A percentile compares a stretch with the other conserved stretches of the same genome.
phyloP scores from a whole-genome alignment of 352 stramenopile genomes.

The Globisporangium carolinianum region DNA sequence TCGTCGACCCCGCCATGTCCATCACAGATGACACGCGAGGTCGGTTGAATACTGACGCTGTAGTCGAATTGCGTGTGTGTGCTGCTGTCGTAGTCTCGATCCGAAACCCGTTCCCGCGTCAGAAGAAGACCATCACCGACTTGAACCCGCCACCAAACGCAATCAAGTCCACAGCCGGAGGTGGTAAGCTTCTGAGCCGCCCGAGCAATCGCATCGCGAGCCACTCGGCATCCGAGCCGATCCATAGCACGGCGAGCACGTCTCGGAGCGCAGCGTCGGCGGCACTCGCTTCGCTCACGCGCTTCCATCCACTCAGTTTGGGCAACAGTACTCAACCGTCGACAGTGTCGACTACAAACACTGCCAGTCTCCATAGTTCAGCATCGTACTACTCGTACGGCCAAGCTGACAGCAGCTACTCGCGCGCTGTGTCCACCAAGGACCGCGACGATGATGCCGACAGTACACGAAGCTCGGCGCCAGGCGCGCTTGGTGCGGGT shows the following conservation, averaged over 20 bases:
- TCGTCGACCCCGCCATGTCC: background rate
- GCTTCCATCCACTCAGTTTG: constrained; percentile 19
- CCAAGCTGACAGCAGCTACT: constrained; percentile 14
- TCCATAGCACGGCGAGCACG: background rate
- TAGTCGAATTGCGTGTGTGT: background rate
- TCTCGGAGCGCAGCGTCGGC: constrained; percentile 23
- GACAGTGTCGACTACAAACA: constrained; percentile 4
- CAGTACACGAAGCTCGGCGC: background rate
- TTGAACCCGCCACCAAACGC: constrained; percentile 7
- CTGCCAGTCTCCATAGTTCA: background rate
- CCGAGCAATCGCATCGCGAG: constrained; percentile 20
- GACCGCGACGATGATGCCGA: constrained; percentile 13
- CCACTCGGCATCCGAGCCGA: constrained; percentile 16
- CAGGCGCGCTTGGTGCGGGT: too few relatives aligned
- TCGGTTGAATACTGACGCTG: background rate
- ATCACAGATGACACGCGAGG: background rate
- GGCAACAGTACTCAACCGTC: constrained; percentile 23
- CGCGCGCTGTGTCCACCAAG: constrained; percentile 6
- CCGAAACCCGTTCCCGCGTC: constrained; percentile 29
- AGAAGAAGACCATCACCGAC: constrained; percentile 36
- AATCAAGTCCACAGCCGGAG: constrained; percentile 10
- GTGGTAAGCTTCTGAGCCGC: constrained; percentile 24
- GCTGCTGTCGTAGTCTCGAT: constrained; percentile 7
- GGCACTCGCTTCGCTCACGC: constrained; percentile 35
- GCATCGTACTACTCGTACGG: constrained; percentile 11